Evolutionary conservation across 2,329 filamentous ascomycete genomes (phyloP).

Genomic region (Xylaria sp.): DNA sequence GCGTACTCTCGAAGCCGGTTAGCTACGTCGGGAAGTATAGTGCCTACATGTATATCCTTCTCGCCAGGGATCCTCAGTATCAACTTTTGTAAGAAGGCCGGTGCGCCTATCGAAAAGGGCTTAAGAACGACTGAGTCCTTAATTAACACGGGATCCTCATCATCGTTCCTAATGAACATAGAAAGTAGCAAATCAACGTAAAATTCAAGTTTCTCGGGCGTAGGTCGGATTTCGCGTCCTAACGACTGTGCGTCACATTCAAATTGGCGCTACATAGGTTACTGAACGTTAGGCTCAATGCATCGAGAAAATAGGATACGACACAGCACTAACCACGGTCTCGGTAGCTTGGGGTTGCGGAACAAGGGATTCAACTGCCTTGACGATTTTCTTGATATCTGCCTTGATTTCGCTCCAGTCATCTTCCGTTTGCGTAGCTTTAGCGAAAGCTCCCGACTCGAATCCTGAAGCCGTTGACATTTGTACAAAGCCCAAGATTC

Average conservation of each 20-base stretch:
- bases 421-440: constrained; percentile 1
- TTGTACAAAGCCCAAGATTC: not conserved
- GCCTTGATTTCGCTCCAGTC: not conserved
- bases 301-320: not conserved
- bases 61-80: too few species aligned
- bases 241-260: not conserved
- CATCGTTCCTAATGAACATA: not conserved
- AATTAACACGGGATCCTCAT: not conserved
- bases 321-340: not conserved
- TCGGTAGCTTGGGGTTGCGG: not conserved
- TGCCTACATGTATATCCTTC: too few species aligned
- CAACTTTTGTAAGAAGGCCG: too few species aligned
- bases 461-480: not conserved
- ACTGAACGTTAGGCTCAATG: not conserved
- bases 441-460: not conserved
- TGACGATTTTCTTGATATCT: not conserved
- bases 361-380: not conserved
- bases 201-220: not conserved
- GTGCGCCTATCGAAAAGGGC: too few species aligned
- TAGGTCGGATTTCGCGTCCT: not conserved
- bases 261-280: not conserved
- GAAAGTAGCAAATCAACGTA: not conserved
- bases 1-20: too few species aligned
- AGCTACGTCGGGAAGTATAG: too few species aligned
- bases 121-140: too few species aligned